Evolutionary conservation across 371 early-diverging fungal genomes (phyloP), one percentile per base, ranked within the genome.

Genomic region (Blakeslea trispora): DNA sequence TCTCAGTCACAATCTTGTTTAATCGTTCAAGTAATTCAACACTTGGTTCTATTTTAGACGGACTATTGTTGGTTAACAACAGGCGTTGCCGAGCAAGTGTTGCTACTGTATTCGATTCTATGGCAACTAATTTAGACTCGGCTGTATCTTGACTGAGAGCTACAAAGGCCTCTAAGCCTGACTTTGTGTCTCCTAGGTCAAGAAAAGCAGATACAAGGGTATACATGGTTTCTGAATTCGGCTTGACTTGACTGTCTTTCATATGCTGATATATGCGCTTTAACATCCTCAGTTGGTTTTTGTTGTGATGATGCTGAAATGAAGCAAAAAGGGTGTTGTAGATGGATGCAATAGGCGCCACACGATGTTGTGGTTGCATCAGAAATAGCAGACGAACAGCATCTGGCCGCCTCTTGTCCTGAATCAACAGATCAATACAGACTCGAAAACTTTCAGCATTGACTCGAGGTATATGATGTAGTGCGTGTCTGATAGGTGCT

Each of bases 131-230:
- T 13, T 19, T 19, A 24, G 28, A 28, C 7, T 28, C 28, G 7
- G 28, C 3, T 7, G 5, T 7, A 5, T 7, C 28, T 28, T 65
- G 53, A 53, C 70, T 72, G 46, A 78, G 58, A 28, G 55, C 53
- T 22, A 71, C 75, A 62, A 83, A 66, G 52, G 78, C 65, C 72
- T 81, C 60, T 55, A 75, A 54, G 32, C 74, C 79, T 41, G 61
- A 57, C 34, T 62, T 61, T 62, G 68, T 84, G 56, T 75, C 74
- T 39, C 84, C 75, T 64, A 69, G 54, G 76, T 76, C 77, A 53
- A 77, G 79, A 57, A 87, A 49, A 64, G 85, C 69, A 66, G 68
- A 75, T 59, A 87, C 62, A 45, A 79, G 72, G 67, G 68, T 67
- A 71, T 75, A 66, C 68, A 79, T 64, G 41, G 79, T 79, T 28